Evolutionary conservation across 2,329 filamentous ascomycete genomes (phyloP).

Genomic region (Fusarium domesticum): DNA sequence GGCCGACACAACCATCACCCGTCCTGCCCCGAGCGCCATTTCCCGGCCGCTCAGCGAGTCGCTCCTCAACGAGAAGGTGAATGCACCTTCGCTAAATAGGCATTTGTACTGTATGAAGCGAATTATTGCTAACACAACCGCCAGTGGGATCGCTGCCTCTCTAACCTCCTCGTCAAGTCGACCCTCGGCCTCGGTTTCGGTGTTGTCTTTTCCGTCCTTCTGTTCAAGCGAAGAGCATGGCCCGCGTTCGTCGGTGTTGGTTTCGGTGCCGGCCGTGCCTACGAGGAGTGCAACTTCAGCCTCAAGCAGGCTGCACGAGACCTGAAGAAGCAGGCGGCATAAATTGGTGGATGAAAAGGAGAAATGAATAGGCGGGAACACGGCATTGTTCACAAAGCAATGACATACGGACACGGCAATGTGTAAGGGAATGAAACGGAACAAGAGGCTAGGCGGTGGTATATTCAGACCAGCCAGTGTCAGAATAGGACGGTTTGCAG

Average conservation of each 20-base stretch:
- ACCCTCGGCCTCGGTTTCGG: constrained; percentile 94
- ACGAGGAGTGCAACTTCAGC: constrained; percentile 94
- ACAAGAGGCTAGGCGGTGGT: constrained; percentile 13
- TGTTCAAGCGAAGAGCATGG: constrained; percentile 98
- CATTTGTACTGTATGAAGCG: neutral
- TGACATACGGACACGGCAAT: constrained; percentile 26
- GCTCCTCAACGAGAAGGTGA: constrained; percentile 98
- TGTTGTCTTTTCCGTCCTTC: constrained; percentile 94
- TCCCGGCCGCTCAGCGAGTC: constrained; percentile 93
- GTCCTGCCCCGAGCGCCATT: constrained; percentile 59
- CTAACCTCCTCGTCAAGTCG: constrained; percentile 95
- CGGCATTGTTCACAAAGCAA: constrained; percentile 21
- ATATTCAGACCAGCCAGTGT: constrained; percentile 25
- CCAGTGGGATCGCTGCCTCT: constrained; percentile 98
- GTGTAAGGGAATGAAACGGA: constrained; percentile 20
- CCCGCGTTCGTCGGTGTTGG: constrained; percentile 92
- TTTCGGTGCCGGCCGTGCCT: constrained; percentile 93
- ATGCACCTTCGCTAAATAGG: constrained; percentile 2
- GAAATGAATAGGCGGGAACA: constrained; percentile 2
- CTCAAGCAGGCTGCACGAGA: constrained; percentile 60
- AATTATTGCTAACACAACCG: constrained; percentile 21
- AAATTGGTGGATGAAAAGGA: constrained; percentile 13
- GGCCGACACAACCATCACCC: constrained; percentile 48
- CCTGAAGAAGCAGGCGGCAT: constrained; percentile 51
- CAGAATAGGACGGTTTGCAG: constrained; percentile 28